Percentiles rank a stretch among this genome's conserved stretches.
Conservation (phyloP, 2,329 filamentous ascomycete species). For the Penicillium sp. region DNA sequence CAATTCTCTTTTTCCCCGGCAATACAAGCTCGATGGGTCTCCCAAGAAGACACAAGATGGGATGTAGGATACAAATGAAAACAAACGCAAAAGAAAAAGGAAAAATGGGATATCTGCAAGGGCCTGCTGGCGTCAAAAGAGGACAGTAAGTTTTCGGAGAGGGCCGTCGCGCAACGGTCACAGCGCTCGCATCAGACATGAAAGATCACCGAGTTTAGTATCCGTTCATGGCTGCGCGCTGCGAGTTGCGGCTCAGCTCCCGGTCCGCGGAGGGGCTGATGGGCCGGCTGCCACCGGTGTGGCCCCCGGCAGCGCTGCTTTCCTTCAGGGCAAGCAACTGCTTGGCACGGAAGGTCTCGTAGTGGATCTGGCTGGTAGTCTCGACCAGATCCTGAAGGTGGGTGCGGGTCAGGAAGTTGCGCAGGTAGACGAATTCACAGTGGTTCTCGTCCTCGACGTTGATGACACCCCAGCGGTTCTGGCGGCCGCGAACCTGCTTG, state of each 20-base stretch:
- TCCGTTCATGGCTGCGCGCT: conserved; percentile 98
- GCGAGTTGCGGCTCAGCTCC: conserved; percentile 93
- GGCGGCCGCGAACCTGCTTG: conserved; percentile 93
- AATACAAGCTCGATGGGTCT: conserved; percentile 20
- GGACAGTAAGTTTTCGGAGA: conserved; percentile 28
- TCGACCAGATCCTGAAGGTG: conserved; percentile 98
- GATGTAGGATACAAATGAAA: conserved; percentile 21
- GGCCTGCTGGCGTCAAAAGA: conserved; percentile 33
- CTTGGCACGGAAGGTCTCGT: conserved; percentile 99
- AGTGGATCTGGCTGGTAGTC: conserved; percentile 99
- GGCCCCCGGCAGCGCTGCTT: conserved; percentile 78
- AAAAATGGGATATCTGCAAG: conserved; percentile 42
- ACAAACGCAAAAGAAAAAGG: conserved; percentile 28
- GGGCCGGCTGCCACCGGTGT: conserved; percentile 72
- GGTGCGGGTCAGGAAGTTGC: conserved; percentile 97
- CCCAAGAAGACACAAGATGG: conserved; percentile 16
- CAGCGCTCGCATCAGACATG: conserved; percentile 23
- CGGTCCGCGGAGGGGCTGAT: conserved; percentile 94
- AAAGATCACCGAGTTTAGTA: conserved; percentile 60
- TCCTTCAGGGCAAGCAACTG: conserved; percentile 97
- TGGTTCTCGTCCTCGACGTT: conserved; percentile 99
- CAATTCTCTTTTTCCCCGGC: conserved; percentile 28
- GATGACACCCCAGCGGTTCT: conserved; percentile 99
- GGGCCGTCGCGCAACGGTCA: conserved; percentile 16
- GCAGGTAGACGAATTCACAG: conserved; percentile 98